A percentile compares a stretch with the other conserved stretches of the same genome.
Conservation (phyloP, 108 stramenopile genomes). For the Epithemia pelagica region DNA sequence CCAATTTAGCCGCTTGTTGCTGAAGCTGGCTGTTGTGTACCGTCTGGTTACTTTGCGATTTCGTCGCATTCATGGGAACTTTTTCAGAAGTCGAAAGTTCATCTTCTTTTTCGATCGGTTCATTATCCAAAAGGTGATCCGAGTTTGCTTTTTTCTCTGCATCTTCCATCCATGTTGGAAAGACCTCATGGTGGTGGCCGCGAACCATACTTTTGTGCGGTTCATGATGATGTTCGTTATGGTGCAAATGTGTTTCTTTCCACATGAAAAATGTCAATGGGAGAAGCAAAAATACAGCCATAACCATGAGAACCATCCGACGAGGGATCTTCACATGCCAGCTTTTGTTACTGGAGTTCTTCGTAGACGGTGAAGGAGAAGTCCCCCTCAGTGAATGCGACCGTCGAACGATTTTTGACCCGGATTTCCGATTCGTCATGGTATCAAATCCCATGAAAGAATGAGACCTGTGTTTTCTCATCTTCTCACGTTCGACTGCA, state of each 20-base stretch:
- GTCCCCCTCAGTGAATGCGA: neutral
- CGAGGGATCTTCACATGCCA: conserved; percentile 7
- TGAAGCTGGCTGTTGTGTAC: too few relatives aligned
- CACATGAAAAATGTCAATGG: conserved; percentile 8
- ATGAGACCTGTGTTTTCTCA: neutral
- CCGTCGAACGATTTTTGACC: neutral
- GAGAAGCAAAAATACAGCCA: conserved; percentile 8
- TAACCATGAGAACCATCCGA: neutral
- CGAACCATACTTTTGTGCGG: neutral
- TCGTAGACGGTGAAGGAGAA: neutral
- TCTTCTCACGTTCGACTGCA: neutral
- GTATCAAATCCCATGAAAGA: neutral
- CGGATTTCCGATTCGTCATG: neutral
- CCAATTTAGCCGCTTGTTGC: too few relatives aligned
- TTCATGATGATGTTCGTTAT: neutral
- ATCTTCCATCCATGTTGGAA: neutral
- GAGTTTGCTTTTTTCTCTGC: neutral
- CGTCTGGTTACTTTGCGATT: too few relatives aligned
- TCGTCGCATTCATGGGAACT: too few relatives aligned
- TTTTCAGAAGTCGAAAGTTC: too few relatives aligned
- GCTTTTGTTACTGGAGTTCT: neutral
- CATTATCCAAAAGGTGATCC: neutral
- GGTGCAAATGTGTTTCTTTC: conserved; percentile 10
- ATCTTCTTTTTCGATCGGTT: neutral
- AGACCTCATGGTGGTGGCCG: neutral